Conservation (phyloP, 768 basidiomycete species). For the Podaxis rugospora region DNA sequence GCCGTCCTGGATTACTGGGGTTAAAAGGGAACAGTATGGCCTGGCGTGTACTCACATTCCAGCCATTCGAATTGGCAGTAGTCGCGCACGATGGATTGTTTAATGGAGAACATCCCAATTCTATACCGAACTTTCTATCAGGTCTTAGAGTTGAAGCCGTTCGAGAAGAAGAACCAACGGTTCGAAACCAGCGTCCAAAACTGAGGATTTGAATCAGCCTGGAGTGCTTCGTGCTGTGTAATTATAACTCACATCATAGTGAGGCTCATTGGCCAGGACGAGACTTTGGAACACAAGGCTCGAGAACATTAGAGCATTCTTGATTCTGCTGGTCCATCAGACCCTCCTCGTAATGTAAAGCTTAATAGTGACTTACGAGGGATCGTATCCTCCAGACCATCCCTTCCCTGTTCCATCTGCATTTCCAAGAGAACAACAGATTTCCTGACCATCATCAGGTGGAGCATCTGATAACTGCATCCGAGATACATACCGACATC, state of each 20-base stretch:
- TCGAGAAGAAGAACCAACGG: conserved; percentile 14
- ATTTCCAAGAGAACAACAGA: conserved; percentile 32
- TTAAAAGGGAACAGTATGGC: neutral
- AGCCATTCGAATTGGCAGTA: conserved; percentile 33
- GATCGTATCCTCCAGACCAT: conserved; percentile 31
- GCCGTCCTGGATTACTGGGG: conserved; percentile 20
- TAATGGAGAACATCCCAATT: conserved; percentile 34
- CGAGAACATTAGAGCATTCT: conserved; percentile 34
- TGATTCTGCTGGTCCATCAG: conserved; percentile 20
- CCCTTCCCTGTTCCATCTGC: conserved; percentile 30
- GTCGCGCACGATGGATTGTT: conserved; percentile 29
- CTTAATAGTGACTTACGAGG: conserved; percentile 20
- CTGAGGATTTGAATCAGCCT: conserved; percentile 14
- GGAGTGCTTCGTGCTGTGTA: neutral
- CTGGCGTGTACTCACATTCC: conserved; percentile 29
- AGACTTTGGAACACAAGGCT: conserved; percentile 35
- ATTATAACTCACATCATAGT: conserved; percentile 30
- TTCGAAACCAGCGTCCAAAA: conserved; percentile 37
- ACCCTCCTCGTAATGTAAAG: neutral
- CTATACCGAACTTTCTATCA: conserved; percentile 15
- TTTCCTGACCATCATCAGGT: conserved; percentile 21
- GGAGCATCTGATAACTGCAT: neutral
- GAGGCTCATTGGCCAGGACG: conserved; percentile 29
- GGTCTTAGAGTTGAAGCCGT: conserved; percentile 8
- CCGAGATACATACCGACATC: conserved; percentile 29